Evolutionary conservation across 2,329 filamentous ascomycete genomes (phyloP), one percentile per base, ranked within the genome.

Genomic region (Xylaria sp.): DNA sequence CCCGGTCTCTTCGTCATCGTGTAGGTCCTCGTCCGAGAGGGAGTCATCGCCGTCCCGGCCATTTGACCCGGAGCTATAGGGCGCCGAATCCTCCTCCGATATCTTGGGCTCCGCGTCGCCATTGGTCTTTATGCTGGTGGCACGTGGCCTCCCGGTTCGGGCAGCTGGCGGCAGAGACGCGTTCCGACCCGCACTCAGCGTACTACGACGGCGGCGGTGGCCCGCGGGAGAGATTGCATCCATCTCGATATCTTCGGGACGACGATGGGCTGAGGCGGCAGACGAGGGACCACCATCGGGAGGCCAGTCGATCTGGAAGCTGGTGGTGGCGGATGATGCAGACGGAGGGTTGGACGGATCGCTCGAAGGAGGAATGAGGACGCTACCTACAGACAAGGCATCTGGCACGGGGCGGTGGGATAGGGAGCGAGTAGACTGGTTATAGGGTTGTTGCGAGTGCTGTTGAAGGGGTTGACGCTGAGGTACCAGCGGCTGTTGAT

Each of bases 1-100:
- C 1, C 93, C 93, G 2, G 91, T 91, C 81, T 97, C 93, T 78
- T 96, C 93, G 73, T 97, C 93, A 69, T 94, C 91, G 63, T 91
- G 87, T 27, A 91, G 75, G 47, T 90, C 90, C 66, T 92, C 89
- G 67, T 92, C 90, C 27, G 87, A 88, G 55, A 86, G 83, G 23
- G 85, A 80, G 68, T 87, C 85, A 54, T 82, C 80, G 65, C 79
- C 75, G 3, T 49, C 58, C 3, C 72, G 70, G 11, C 75, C 73
- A 46, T 75, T 72, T 44, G 58, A 65, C 66, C 68, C 67, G 10
- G 68, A 67, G 33, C n/a, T n/a, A 56, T 69, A 52, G n/a, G 43
- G 33, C 15, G 58, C 69, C 52, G 67, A 72, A 49, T 73, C 70
- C 64, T 83, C 81, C 63, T 83, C 82, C 25, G 76, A 76, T 49